Percentiles rank a stretch among this genome's conserved stretches.
phyloP scores from a whole-genome alignment of 1,284 basidiomycete species.

The Xerocomus nothofagi region DNA sequence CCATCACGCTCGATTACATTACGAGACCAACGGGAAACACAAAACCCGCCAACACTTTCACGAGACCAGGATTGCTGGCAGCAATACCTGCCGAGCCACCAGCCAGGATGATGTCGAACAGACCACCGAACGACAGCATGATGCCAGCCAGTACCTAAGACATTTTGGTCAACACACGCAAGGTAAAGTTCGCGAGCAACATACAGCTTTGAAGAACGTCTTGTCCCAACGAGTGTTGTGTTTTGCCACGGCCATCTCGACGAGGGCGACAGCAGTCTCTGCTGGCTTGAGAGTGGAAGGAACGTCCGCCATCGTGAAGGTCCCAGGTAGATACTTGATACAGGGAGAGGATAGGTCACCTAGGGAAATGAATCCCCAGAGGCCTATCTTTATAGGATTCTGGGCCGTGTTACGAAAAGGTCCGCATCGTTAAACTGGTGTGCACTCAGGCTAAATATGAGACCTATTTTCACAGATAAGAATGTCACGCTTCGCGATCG shows the following conservation, averaged over 20 bases:
- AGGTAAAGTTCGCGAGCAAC: conserved; percentile 23
- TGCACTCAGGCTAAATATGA: background rate
- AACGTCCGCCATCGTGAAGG: conserved; percentile 23
- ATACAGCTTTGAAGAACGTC: conserved; percentile 66
- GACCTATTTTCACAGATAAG: conserved; percentile 6
- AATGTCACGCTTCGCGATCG: background rate
- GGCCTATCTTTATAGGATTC: conserved; percentile 23
- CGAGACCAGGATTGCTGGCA: conserved; percentile 59
- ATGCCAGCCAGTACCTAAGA: conserved; percentile 62
- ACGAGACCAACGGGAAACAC: conserved; percentile 76
- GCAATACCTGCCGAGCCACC: conserved; percentile 58
- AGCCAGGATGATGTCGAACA: conserved; percentile 58
- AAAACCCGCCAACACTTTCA: conserved; percentile 63
- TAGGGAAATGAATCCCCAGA: background rate
- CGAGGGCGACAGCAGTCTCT: conserved; percentile 57
- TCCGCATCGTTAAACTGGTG: background rate
- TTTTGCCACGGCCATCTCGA: conserved; percentile 58
- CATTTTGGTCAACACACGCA: background rate
- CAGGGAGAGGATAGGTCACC: background rate
- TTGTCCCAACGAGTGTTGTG: conserved; percentile 61
- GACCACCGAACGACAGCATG: conserved; percentile 72
- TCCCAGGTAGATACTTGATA: background rate
- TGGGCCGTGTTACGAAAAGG: conserved; percentile 12
- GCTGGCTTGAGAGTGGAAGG: conserved; percentile 60
- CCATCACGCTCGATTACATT: conserved; percentile 45